Conservation (phyloP, 768 basidiomycete genomes). For the Phanerochaete sordida region DNA sequence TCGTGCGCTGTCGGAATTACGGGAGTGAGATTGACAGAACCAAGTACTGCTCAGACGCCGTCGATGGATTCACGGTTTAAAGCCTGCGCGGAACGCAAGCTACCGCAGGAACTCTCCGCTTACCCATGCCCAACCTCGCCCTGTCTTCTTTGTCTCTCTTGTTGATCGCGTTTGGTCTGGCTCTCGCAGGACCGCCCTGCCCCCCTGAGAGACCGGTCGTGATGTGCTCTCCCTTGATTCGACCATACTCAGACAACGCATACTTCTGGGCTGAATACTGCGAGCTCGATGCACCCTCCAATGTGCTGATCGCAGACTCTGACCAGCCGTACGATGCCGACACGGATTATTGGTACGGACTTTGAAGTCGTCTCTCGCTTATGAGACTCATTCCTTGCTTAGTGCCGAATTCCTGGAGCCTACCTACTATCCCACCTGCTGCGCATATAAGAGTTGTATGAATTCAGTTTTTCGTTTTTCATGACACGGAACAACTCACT, state of each 20-base stretch:
- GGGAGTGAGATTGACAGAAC: too few relatives aligned
- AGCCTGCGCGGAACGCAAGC: too few relatives aligned
- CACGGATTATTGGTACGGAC: neutral
- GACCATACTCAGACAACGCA: conserved; percentile 9
- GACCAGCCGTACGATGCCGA: neutral
- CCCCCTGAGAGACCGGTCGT: neutral
- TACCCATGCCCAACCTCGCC: too few relatives aligned
- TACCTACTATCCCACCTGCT: neutral
- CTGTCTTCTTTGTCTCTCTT: too few relatives aligned
- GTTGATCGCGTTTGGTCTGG: too few relatives aligned
- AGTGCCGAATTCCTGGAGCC: neutral
- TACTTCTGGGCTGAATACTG: conserved; percentile 6
- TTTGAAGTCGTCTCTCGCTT: neutral
- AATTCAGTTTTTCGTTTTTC: neutral
- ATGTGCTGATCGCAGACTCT: conserved; percentile 3
- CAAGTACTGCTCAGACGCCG: too few relatives aligned
- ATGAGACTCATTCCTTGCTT: neutral
- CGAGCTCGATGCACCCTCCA: conserved; percentile 5
- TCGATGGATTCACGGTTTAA: too few relatives aligned
- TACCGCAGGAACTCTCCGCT: too few relatives aligned
- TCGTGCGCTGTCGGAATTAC: too few relatives aligned
- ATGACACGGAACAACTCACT: too few relatives aligned
- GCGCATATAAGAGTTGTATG: neutral
- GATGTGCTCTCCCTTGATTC: neutral
- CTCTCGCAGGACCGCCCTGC: conserved; percentile 3